Evolutionary conservation across 176 grass and related monocot genomes (phyloP).

Genomic region (Zea mays): DNA sequence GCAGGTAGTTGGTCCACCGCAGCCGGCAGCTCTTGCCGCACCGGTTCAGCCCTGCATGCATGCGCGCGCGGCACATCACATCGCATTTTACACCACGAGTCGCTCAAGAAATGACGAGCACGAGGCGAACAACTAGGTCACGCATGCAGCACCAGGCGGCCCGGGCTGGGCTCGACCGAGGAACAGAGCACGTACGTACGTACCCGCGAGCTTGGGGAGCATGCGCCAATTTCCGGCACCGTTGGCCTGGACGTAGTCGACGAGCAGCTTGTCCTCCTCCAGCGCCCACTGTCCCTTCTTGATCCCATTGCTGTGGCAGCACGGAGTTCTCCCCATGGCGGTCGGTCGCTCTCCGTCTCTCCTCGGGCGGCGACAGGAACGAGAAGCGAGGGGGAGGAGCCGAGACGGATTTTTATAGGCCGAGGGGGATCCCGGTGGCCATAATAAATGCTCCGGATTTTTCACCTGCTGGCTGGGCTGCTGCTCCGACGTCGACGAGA

Average conservation of each 20-base stretch:
- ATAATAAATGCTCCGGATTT: slow-evolving; percentile 68
- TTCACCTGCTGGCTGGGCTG: slow-evolving; percentile 40
- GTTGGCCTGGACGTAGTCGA: slow-evolving; percentile 79
- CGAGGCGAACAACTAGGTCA: no score
- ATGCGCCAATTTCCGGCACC: slow-evolving; percentile 85
- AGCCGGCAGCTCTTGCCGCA: slow-evolving; percentile 99
- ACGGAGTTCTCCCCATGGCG: slow-evolving; percentile 84
- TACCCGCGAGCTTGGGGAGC: slow-evolving; percentile 93
- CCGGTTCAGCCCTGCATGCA: slow-evolving; percentile 69
- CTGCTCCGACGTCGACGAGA: neutral
- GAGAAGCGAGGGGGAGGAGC: neutral
- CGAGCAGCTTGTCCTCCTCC: slow-evolving; percentile 93
- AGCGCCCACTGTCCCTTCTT: slow-evolving; percentile 97
- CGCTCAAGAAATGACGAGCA: neutral
- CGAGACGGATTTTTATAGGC: slow-evolving; percentile 54
- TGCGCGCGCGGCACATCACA: no score
- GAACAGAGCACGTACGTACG: neutral
- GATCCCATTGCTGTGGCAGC: slow-evolving; percentile 88
- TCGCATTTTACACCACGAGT: no score
- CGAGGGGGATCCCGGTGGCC: slow-evolving; percentile 43
- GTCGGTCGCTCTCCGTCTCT: neutral
- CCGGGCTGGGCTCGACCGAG: neutral
- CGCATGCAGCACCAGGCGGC: no score
- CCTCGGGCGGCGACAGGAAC: neutral
- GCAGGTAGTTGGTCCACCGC: slow-evolving; percentile 97